phyloP scores from a whole-genome alignment of 2,329 filamentous ascomycete species.

The Chalaropsis ovoidea region DNA sequence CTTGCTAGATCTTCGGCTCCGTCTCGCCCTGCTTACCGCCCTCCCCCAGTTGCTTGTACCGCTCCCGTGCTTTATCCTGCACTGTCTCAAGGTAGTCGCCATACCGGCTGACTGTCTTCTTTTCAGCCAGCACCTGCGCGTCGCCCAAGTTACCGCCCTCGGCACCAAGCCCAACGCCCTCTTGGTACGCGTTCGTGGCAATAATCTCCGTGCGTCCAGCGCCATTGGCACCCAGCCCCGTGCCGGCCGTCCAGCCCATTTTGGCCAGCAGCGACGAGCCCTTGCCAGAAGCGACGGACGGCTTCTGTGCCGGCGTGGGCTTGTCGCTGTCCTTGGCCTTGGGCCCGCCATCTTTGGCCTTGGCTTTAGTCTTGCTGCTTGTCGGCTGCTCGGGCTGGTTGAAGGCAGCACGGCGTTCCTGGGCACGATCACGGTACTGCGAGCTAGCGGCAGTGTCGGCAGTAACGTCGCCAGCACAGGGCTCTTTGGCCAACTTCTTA shows the following conservation, averaged over 20 bases:
- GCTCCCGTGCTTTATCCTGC: slow-evolving; percentile 55
- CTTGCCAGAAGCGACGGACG: slow-evolving; percentile 39
- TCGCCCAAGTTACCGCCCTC: slow-evolving; percentile 60
- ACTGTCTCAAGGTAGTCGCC: slow-evolving; percentile 53
- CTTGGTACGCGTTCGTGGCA: slow-evolving; percentile 53
- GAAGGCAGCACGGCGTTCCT: slow-evolving; percentile 53
- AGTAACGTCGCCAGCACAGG: slow-evolving; percentile 24
- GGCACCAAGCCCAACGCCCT: slow-evolving; percentile 60
- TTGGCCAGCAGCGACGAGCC: slow-evolving; percentile 59
- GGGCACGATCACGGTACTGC: slow-evolving; percentile 56
- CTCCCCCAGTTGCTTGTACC: slow-evolving; percentile 46
- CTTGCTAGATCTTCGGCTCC: neutral
- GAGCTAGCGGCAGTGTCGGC: slow-evolving; percentile 20
- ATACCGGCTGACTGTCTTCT: slow-evolving; percentile 51
- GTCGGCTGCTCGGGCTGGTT: slow-evolving; percentile 49
- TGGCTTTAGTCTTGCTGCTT: slow-evolving; percentile 28
- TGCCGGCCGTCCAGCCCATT: slow-evolving; percentile 60
- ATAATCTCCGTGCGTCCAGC: slow-evolving; percentile 55
- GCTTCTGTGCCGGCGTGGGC: neutral
- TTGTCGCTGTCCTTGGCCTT: slow-evolving; percentile 32
- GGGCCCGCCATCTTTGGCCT: slow-evolving; percentile 25
- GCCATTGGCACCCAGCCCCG: slow-evolving; percentile 54
- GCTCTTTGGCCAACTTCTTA: slow-evolving; percentile 28
- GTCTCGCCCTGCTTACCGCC: neutral
- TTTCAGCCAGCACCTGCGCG: slow-evolving; percentile 52